These are phyloP conservation scores for Trapa incisa DNA, from an alignment of 345 rosid species.

Conservation along the genomic window DNA sequence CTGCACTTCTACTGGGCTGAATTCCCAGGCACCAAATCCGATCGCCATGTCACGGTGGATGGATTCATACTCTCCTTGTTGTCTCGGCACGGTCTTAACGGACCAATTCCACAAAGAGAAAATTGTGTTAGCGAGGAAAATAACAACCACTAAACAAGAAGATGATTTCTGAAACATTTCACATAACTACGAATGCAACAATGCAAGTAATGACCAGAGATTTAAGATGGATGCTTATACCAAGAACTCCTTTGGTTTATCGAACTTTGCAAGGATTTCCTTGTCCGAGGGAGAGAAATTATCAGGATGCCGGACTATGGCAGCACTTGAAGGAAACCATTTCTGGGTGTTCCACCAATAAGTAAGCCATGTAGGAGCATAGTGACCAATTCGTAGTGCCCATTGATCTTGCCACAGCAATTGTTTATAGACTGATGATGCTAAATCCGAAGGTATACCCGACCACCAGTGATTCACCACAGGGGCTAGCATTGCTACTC, in stretches of 20 bases:
- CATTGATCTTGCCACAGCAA: constrained; percentile 11
- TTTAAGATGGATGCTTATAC: neutral
- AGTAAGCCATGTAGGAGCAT: constrained; percentile 13
- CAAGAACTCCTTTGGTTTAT: neutral
- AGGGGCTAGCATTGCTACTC: constrained; percentile 36
- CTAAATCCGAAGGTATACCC: constrained; percentile 30
- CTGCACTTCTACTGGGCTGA: constrained; percentile 12
- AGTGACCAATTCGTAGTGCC: constrained; percentile 14
- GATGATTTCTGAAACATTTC: too few relatives aligned
- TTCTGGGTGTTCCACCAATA: constrained; percentile 21
- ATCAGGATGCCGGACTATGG: neutral
- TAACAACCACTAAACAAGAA: neutral
- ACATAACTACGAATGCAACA: neutral
- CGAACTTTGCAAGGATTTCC: constrained; percentile 2
- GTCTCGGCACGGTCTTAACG: constrained; percentile 5
- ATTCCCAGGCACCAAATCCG: constrained; percentile 12
- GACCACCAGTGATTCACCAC: constrained; percentile 53
- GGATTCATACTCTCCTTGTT: constrained; percentile 19
- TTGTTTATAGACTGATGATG: constrained; percentile 20
- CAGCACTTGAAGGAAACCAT: constrained; percentile 8
- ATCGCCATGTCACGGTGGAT: constrained; percentile 13
- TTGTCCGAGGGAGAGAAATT: constrained; percentile 9
- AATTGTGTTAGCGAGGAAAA: neutral
- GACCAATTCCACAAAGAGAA: neutral
- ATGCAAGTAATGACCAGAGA: neutral